A percentile compares a stretch with the other conserved stretches of the same genome.
Evolutionary conservation across 2,329 filamentous ascomycete genomes (phyloP).

Genomic region (Aureobasidium lini): DNA sequence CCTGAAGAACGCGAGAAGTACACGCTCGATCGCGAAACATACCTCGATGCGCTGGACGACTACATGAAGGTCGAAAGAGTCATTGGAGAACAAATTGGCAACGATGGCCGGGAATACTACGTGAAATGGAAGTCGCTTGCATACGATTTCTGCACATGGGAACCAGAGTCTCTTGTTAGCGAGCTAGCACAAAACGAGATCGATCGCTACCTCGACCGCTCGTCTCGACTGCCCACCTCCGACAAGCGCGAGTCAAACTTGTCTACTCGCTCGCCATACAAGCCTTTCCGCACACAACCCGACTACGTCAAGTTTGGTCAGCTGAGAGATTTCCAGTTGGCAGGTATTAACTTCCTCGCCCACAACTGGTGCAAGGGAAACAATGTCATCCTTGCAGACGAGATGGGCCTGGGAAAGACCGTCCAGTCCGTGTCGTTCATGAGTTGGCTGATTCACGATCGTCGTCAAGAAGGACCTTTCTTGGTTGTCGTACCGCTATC

Average conservation of each 20-base stretch:
- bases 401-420: slow-evolving; percentile 98
- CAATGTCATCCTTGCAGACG: slow-evolving; percentile 95
- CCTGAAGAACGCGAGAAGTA: slow-evolving; percentile 88
- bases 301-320: slow-evolving; percentile 77
- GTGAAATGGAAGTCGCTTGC: slow-evolving; percentile 85
- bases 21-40: slow-evolving; percentile 87
- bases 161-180: slow-evolving; percentile 66
- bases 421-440: slow-evolving; percentile 96
- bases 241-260: slow-evolving; percentile 69
- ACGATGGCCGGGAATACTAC: slow-evolving; percentile 69
- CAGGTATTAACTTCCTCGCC: slow-evolving; percentile 87
- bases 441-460: slow-evolving; percentile 89
- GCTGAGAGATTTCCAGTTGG: slow-evolving; percentile 86
- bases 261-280: slow-evolving; percentile 64
- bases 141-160: slow-evolving; percentile 95
- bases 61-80: slow-evolving; percentile 90
- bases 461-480: slow-evolving; percentile 86
- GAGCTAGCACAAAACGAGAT: slow-evolving; percentile 79
- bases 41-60: slow-evolving; percentile 79
- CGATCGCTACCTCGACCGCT: slow-evolving; percentile 81
- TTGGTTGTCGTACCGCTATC: slow-evolving; percentile 95
- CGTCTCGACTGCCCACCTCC: slow-evolving; percentile 71
- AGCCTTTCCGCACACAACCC: slow-evolving; percentile 71
- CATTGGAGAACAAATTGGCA: slow-evolving; percentile 69
- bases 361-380: slow-evolving; percentile 93